Base-by-base conservation (phyloP, 1,284 basidiomycete species). In the Psilocybe mexicana region DNA sequence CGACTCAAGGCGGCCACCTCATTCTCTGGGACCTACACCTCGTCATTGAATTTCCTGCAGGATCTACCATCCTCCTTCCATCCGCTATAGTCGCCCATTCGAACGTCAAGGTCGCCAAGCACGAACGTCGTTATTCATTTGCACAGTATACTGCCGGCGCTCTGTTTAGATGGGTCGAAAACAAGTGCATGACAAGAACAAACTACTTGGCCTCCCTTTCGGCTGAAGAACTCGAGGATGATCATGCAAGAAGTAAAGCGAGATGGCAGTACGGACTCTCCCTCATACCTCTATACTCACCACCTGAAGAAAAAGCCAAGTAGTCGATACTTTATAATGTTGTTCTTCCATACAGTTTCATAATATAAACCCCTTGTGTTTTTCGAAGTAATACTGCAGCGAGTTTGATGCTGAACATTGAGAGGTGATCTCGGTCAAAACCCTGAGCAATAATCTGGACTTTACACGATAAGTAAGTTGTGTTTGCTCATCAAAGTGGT, bases 31-130 rank as follows among this genome's bases (percentile, higher is more conserved):
- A 52, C 8, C 26, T 42, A 4, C n/a, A 24, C 12, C 18, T 43
- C 3, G 51, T 43, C n/a, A 26, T 52, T 43, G 51, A 52, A 43
- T 52, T 52, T 28, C 51, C 51, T 2, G n/a, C 51, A 4, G 51
- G 51, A 23, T 52, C 51, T 12, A 43, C 51, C 11, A 43, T 52
- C 33, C 26, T 52, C 4, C 10, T 52, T 1, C 51, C 51, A 3
- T 52, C 51, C 26, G 51, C 40, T 28, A 18, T 43, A 2, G 40
- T 52, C 5, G 6, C 38, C 24, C 51, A 43, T 33, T 50, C 36
- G 7, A 47, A 47, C n/a, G 45, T 30, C 26, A 8, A 8, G 8
- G 30, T 47, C n/a, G 26, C 48, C 3, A 2, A 18, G 11, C 33
- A 50, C 35, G 48, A 50, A 23, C 5, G n/a, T 2, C 6, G 48